Evolutionary conservation across 1,139 yeast genomes (phyloP).

Genomic region (Magnusiomyces suaveolens): DNA sequence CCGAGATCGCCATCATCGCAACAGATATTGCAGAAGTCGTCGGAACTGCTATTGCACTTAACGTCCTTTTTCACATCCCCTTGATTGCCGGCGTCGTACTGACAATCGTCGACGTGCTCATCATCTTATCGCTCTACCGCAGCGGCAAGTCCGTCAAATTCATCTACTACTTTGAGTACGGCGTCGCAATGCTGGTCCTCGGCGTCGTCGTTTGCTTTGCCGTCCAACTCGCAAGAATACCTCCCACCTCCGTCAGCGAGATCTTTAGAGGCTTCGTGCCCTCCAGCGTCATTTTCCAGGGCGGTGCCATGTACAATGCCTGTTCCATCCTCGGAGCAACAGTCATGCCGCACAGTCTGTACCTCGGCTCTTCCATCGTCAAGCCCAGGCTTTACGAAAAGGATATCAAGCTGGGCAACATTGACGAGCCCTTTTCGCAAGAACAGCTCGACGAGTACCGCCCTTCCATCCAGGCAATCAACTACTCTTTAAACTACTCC

Average conservation of each 20-base stretch:
- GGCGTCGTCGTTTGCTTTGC: constrained; percentile 82
- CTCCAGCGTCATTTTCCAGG: constrained; percentile 57
- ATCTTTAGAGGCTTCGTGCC: constrained; percentile 73
- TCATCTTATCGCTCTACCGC: constrained; percentile 77
- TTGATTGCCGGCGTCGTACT: constrained; percentile 67
- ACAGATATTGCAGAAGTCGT: constrained; percentile 92
- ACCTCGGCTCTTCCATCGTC: constrained; percentile 85
- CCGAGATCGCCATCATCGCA: constrained; percentile 83
- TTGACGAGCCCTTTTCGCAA: constrained; percentile 26
- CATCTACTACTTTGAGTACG: constrained; percentile 71
- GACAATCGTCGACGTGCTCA: constrained; percentile 74
- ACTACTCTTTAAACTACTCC: constrained; percentile 59
- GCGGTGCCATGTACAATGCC: constrained; percentile 74
- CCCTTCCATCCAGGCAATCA: constrained; percentile 65
- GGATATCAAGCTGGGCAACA: constrained; percentile 58
- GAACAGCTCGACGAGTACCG: constrained; percentile 35
- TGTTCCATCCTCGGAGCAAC: constrained; percentile 94
- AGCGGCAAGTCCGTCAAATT: constrained; percentile 79
- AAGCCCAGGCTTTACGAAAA: constrained; percentile 80
- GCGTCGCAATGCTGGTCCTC: constrained; percentile 65
- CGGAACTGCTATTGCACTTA: constrained; percentile 84
- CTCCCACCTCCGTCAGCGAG: constrained; percentile 43
- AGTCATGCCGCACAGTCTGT: constrained; percentile 94
- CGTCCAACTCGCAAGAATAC: constrained; percentile 55
- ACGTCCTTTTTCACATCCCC: constrained; percentile 71